Conservation (phyloP, 164 flowering plant genomes). For the Magnolia kwangsiensis region DNA sequence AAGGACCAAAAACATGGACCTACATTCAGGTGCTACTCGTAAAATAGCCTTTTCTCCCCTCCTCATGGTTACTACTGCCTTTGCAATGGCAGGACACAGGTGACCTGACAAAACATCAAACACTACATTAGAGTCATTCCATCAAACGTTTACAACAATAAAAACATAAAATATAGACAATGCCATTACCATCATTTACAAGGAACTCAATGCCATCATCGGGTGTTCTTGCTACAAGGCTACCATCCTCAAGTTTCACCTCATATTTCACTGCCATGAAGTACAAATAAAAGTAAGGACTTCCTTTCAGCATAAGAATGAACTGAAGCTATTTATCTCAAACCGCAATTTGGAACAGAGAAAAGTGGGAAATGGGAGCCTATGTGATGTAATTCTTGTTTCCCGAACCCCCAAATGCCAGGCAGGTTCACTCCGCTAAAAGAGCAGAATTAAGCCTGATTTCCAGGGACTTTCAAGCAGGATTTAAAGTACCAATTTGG, state of each 20-base stretch:
- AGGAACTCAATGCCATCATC: slow-evolving; percentile 29
- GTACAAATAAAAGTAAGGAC: background rate
- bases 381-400: no score
- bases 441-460: no score
- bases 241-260: slow-evolving; percentile 26
- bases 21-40: slow-evolving; percentile 30
- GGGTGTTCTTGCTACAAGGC: slow-evolving; percentile 22
- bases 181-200: slow-evolving; percentile 21
- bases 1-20: slow-evolving; percentile 1
- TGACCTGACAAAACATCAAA: slow-evolving; percentile 18
- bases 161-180: background rate
- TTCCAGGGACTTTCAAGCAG: no score
- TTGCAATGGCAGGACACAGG: slow-evolving; percentile 35
- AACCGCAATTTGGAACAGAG: no score
- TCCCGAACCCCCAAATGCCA: no score
- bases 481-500: no score
- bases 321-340: no score
- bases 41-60: slow-evolving; percentile 32
- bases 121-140: background rate
- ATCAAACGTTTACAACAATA: background rate
- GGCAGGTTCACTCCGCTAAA: no score
- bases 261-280: slow-evolving; percentile 26
- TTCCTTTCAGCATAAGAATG: background rate
- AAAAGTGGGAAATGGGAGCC: no score
- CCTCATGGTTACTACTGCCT: slow-evolving; percentile 35